Evolutionary conservation across 2,329 filamentous ascomycete species (phyloP).

Genomic region (Colletotrichum zoysiae): DNA sequence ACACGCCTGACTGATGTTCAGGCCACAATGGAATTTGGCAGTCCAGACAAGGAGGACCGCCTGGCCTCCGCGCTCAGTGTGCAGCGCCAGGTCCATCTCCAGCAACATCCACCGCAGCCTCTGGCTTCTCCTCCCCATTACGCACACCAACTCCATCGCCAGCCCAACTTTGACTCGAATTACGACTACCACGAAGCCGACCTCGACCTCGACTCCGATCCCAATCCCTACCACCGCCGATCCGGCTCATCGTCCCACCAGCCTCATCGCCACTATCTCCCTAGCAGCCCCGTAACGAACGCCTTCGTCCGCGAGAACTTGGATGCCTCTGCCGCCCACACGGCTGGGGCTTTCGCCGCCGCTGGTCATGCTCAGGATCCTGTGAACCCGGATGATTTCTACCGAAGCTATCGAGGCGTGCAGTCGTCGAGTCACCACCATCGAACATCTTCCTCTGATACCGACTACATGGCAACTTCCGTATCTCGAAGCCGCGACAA

Average conservation of each 20-base stretch:
- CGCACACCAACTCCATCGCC: constrained; percentile 45
- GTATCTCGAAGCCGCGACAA: constrained; percentile 54
- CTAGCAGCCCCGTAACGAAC: constrained; percentile 43
- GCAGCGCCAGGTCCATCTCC: constrained; percentile 46
- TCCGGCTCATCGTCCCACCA: constrained; percentile 39
- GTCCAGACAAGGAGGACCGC: constrained; percentile 59
- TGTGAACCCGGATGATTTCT: constrained; percentile 68
- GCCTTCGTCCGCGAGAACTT: constrained; percentile 36
- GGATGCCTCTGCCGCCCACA: constrained; percentile 41
- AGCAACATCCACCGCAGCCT: constrained; percentile 42
- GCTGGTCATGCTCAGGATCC: constrained; percentile 55
- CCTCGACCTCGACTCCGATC: constrained; percentile 46
- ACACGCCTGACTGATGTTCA: constrained; percentile 59
- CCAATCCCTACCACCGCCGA: constrained; percentile 46
- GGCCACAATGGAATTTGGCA: constrained; percentile 63
- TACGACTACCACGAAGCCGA: constrained; percentile 48
- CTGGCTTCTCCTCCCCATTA: constrained; percentile 45
- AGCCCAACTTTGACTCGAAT: constrained; percentile 44
- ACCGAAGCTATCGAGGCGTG: constrained; percentile 61
- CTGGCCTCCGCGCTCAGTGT: constrained; percentile 46
- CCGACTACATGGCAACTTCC: constrained; percentile 56
- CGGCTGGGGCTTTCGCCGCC: constrained; percentile 46
- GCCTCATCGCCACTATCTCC: constrained; percentile 45
- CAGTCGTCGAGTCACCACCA: constrained; percentile 51
- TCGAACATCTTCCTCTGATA: constrained; percentile 38